Evolutionary conservation across 2,329 filamentous ascomycete genomes (phyloP).

Genomic region (Claviceps spartinae): DNA sequence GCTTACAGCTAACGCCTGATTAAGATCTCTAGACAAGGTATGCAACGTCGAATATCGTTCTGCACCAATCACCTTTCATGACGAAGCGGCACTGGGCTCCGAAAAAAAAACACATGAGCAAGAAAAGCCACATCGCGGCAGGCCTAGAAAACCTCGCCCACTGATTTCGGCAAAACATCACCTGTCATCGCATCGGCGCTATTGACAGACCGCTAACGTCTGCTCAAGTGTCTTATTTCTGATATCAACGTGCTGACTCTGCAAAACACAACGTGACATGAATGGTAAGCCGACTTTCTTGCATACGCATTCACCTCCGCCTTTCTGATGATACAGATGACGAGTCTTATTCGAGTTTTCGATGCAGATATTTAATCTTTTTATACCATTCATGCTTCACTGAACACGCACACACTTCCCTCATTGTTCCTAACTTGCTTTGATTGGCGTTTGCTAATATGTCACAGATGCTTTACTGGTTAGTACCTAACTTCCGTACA

Average conservation of each 20-base stretch:
- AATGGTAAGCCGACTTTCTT: background rate
- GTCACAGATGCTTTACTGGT: constrained; percentile 6
- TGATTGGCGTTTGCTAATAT: constrained; percentile 11
- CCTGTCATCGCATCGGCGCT: background rate
- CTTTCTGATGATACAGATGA: constrained; percentile 36
- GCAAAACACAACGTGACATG: background rate
- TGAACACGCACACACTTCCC: constrained; percentile 15
- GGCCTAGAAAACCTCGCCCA: constrained; percentile 99
- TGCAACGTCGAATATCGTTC: constrained; percentile 9
- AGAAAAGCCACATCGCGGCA: constrained; percentile 85
- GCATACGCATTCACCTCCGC: background rate
- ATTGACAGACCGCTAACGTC: background rate
- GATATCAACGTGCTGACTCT: background rate
- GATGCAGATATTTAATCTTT: constrained; percentile 54
- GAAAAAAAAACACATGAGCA: constrained; percentile 60
- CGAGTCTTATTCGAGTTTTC: constrained; percentile 65
- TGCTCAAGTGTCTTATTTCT: background rate
- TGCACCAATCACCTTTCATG: constrained; percentile 32
- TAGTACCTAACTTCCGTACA: constrained; percentile 10
- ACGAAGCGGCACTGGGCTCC: constrained; percentile 98
- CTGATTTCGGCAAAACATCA: constrained; percentile 43
- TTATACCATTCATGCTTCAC: constrained; percentile 62
- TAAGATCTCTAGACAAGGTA: constrained; percentile 21
- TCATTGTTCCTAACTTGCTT: background rate
- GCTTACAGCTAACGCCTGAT: constrained; percentile 17